phyloP scores from a whole-genome alignment of 805 yeast species.

The Ascoidea asiatica region DNA sequence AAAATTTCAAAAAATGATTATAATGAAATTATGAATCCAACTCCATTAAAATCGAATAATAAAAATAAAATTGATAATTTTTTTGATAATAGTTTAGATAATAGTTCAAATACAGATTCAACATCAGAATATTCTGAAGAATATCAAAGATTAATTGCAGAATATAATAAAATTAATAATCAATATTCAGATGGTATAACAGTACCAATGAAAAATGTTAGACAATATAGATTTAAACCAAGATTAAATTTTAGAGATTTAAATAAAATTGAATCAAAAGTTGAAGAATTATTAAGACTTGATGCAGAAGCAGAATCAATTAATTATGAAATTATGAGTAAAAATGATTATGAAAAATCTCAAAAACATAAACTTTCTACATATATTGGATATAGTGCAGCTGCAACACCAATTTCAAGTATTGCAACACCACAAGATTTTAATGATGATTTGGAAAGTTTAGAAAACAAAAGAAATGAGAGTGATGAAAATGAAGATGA shows the following conservation, averaged over 20 bases:
- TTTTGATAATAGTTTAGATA: conserved; percentile 2
- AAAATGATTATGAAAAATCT: conserved; percentile 26
- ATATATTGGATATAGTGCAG: conserved; percentile 1
- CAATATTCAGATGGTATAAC: conserved; percentile 68
- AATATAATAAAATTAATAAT: conserved; percentile 12
- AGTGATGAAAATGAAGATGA: conserved; percentile 18
- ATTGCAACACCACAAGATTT: neutral
- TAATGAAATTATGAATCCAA: conserved; percentile 25
- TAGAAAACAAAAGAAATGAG: conserved; percentile 7
- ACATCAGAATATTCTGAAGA: neutral
- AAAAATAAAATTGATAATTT: conserved; percentile 8
- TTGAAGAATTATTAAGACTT: conserved; percentile 56
- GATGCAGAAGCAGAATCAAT: conserved; percentile 67
- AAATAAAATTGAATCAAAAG: conserved; percentile 66
- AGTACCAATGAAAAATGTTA: conserved; percentile 62
- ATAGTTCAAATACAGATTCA: neutral
- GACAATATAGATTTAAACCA: conserved; percentile 57
- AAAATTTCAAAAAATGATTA: conserved; percentile 28
- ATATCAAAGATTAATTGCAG: neutral
- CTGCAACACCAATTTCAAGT: conserved; percentile 2
- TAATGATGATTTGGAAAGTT: neutral
- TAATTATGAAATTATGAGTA: conserved; percentile 16
- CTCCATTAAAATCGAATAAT: neutral
- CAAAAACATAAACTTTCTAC: neutral
- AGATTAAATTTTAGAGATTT: conserved; percentile 58